phyloP scores from a whole-genome alignment of 768 basidiomycete species.

The Tylopilus vinaceipallidus region DNA sequence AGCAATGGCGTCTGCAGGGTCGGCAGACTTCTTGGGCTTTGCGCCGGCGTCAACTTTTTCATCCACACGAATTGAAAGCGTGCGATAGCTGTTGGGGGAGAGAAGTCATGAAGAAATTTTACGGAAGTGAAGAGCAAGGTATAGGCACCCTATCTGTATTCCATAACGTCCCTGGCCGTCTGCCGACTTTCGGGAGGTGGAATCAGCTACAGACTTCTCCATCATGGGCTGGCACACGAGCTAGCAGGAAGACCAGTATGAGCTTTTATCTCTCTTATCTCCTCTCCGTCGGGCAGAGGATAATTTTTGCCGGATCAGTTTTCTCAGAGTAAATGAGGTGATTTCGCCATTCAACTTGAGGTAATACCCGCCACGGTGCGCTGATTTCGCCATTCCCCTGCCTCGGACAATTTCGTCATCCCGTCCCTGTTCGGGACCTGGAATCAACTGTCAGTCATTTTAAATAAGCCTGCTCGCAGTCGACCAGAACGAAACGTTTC shows the following conservation, averaged over 20 bases:
- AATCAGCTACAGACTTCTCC: conserved; percentile 15
- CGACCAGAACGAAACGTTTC: too few species aligned
- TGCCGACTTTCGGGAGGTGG: conserved; percentile 12
- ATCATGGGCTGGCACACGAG: conserved; percentile 11
- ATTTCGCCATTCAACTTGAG: conserved; percentile 27
- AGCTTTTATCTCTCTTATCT: conserved; percentile 20
- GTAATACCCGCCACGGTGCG: conserved; percentile 10
- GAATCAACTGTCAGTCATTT: not conserved
- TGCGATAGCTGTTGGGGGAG: conserved; percentile 35
- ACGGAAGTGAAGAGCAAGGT: not conserved
- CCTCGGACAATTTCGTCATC: not conserved
- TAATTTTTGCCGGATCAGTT: conserved; percentile 2
- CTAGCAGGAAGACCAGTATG: not conserved
- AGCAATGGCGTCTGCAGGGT: conserved; percentile 40
- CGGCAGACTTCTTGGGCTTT: conserved; percentile 21
- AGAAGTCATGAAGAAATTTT: not conserved
- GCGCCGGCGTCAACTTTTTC: conserved; percentile 22
- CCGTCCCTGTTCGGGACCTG: conserved; percentile 2
- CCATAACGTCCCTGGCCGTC: conserved; percentile 26
- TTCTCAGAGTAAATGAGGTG: conserved; percentile 9
- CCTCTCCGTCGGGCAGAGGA: not conserved
- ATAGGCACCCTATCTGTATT: conserved; percentile 30
- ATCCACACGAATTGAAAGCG: conserved; percentile 45
- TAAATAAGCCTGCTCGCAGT: too few species aligned
- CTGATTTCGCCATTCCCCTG: conserved; percentile 27